These are phyloP conservation scores for Tinospora cordifolia DNA, from an alignment of 164 flowering plant species.

Conservation along the genomic window DNA sequence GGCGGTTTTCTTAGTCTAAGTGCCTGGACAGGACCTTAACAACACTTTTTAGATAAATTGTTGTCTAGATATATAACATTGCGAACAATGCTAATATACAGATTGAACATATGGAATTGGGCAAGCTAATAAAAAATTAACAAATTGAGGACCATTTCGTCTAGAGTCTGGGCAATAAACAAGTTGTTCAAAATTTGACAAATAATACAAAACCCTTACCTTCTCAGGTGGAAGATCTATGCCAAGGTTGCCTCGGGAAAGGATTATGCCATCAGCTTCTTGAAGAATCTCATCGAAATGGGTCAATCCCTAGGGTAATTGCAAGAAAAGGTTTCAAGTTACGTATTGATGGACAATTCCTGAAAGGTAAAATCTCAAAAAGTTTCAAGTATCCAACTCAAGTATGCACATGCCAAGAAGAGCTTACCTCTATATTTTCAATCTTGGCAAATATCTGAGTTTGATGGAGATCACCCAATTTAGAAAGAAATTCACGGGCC, in stretches of 20 bases:
- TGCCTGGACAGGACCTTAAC: too few relatives aligned
- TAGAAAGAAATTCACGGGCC: constrained; percentile 82
- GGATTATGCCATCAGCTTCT: constrained; percentile 73
- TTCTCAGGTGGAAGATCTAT: constrained; percentile 80
- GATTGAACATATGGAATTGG: not conserved
- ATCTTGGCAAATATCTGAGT: constrained; percentile 97
- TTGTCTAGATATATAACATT: too few relatives aligned
- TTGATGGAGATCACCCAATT: constrained; percentile 67
- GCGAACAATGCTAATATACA: too few relatives aligned
- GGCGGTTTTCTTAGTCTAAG: too few relatives aligned
- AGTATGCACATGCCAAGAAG: not conserved
- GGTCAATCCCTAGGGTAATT: constrained; percentile 42
- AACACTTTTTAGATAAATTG: too few relatives aligned
- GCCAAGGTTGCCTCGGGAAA: constrained; percentile 74
- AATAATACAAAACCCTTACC: constrained; percentile 30
- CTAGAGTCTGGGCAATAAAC: not conserved
- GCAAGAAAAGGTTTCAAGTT: not conserved
- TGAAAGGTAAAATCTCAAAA: not conserved
- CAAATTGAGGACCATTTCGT: not conserved
- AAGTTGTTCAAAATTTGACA: too few relatives aligned
- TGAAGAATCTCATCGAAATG: constrained; percentile 71
- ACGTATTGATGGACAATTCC: constrained; percentile 9
- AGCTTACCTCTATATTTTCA: constrained; percentile 35
- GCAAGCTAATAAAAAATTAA: not conserved
- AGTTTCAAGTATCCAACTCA: not conserved